Evolutionary conservation across 179 eudicot genomes (phyloP).

Genomic region (Silene vulgaris): DNA sequence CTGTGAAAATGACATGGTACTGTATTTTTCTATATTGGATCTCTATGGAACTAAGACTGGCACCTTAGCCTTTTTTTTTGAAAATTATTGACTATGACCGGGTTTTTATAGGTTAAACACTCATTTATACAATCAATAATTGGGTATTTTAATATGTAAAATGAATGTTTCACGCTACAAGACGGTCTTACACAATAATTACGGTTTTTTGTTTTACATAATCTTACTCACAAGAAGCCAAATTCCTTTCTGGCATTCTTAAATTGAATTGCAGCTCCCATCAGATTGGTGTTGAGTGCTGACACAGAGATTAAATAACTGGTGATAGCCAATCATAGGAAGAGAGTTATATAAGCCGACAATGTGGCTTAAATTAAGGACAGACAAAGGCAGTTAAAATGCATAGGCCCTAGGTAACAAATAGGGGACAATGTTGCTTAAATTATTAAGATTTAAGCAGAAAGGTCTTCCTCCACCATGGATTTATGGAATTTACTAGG

Average conservation of each 20-base stretch:
- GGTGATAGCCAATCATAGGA: conserved; percentile 41
- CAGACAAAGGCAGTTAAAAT: conserved; percentile 47
- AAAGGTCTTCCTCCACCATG: conserved; percentile 34
- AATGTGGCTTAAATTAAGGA: conserved; percentile 42
- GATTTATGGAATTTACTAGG: conserved; percentile 42
- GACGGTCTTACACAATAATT: too few relatives aligned
- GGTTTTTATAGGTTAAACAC: too few relatives aligned
- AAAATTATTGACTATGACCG: conserved; percentile 1
- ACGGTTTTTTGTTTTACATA: neutral
- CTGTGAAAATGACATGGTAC: conserved; percentile 24
- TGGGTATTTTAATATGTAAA: too few relatives aligned
- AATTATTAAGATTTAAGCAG: conserved; percentile 22
- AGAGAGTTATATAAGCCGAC: conserved; percentile 31
- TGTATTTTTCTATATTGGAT: conserved; percentile 18
- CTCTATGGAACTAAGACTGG: conserved; percentile 15
- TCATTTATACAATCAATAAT: too few relatives aligned
- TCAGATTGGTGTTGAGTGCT: conserved; percentile 27
- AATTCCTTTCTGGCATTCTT: conserved; percentile 16
- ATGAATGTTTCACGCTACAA: too few relatives aligned
- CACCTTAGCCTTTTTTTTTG: neutral
- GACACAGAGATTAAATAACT: conserved; percentile 22
- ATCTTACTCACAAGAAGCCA: conserved; percentile 21
- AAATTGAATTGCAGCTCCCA: conserved; percentile 19
- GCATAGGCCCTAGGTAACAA: conserved; percentile 42
- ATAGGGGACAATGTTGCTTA: conserved; percentile 36